Evolutionary conservation across 306 rosid species (phyloP).

Genomic region (Arachis stenosperma): DNA sequence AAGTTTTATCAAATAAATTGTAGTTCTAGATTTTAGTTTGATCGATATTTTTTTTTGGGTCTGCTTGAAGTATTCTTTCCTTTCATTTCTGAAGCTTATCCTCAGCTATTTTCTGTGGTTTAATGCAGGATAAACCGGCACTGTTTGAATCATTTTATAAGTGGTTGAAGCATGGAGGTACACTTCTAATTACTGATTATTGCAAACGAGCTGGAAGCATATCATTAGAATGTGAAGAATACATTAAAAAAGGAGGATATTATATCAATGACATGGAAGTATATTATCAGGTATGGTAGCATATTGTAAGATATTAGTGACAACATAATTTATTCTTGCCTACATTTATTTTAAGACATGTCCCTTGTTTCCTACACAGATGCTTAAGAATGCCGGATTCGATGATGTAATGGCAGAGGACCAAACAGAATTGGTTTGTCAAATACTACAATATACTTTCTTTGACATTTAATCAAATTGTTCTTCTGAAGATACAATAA

Average conservation of each 20-base stretch:
- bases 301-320: neutral
- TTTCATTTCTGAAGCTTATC: neutral
- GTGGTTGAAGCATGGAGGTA: conserved; percentile 97
- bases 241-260: conserved; percentile 81
- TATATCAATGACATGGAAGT: conserved; percentile 69
- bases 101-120: conserved; percentile 14
- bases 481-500: conserved; percentile 19
- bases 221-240: conserved; percentile 62
- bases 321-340: neutral
- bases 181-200: conserved; percentile 83
- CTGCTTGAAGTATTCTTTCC: neutral
- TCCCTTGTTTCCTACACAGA: conserved; percentile 45
- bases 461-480: neutral
- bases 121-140: conserved; percentile 72
- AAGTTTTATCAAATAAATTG: neutral
- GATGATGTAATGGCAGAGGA: conserved; percentile 67
- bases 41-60: neutral
- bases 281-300: conserved; percentile 64
- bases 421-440: conserved; percentile 68
- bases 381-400: conserved; percentile 86
- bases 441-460: neutral
- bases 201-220: conserved; percentile 67
- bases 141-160: conserved; percentile 71
- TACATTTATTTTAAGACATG: conserved; percentile 4
- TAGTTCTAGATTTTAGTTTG: conserved; percentile 1